Evolutionary conservation across 176 grass and related monocot genomes (phyloP).

Genomic region (Sorghum bicolor): DNA sequence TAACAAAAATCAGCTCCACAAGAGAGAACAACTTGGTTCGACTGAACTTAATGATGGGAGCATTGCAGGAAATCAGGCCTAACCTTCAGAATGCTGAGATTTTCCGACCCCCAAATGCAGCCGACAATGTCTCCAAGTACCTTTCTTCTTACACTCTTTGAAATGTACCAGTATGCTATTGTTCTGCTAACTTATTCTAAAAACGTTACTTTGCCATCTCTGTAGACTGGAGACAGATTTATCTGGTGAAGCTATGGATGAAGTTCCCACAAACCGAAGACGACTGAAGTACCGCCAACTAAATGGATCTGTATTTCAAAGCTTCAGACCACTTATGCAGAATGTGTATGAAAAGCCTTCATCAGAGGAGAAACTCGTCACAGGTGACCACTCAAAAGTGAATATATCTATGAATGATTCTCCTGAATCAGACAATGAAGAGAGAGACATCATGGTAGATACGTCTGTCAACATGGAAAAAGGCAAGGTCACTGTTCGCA

Average conservation of each 20-base stretch:
- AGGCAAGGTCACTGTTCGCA: constrained; percentile 14
- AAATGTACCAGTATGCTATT: neutral
- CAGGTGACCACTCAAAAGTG: constrained; percentile 32
- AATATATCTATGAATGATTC: constrained; percentile 43
- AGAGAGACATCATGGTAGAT: constrained; percentile 56
- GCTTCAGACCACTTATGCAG: constrained; percentile 44
- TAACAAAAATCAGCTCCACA: neutral
- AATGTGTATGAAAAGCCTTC: constrained; percentile 47
- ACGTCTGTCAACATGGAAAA: constrained; percentile 31
- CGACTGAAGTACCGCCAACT: constrained; percentile 53
- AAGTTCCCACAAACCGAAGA: constrained; percentile 29
- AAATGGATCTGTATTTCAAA: constrained; percentile 40
- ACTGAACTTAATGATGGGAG: neutral
- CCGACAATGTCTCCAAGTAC: constrained; percentile 46
- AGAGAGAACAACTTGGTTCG: neutral
- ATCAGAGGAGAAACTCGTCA: constrained; percentile 35
- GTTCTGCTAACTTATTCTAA: constrained; percentile 13
- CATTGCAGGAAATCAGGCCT: constrained; percentile 55
- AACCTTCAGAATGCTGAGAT: constrained; percentile 55
- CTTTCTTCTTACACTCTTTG: constrained; percentile 11
- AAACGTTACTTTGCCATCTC: constrained; percentile 5
- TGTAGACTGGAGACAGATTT: constrained; percentile 40
- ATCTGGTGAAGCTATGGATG: constrained; percentile 33
- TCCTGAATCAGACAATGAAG: constrained; percentile 36
- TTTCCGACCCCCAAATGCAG: constrained; percentile 31